These are phyloP conservation scores for Prunus mira DNA, from an alignment of 306 rosid species.

Conservation along the genomic window DNA sequence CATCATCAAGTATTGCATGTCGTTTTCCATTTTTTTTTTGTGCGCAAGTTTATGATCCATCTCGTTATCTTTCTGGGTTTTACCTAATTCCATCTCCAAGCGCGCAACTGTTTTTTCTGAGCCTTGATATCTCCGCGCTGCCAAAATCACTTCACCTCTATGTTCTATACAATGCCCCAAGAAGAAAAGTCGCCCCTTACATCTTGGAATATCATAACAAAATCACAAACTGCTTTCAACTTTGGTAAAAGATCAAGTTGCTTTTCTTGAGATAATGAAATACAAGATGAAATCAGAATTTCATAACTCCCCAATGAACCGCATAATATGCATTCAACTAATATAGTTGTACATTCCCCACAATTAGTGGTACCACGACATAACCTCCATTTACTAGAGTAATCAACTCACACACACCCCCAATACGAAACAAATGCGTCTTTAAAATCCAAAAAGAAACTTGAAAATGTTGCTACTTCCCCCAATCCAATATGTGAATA, in stretches of 20 bases:
- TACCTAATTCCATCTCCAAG: conserved; percentile 84
- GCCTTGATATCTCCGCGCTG: conserved; percentile 57
- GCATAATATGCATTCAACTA: too few species aligned
- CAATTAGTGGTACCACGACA: too few species aligned
- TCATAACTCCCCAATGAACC: conserved; percentile 1
- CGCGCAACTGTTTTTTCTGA: conserved; percentile 61
- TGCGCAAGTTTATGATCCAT: too few species aligned
- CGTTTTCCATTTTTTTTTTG: too few species aligned
- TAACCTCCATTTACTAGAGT: background rate
- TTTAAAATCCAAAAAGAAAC: too few species aligned
- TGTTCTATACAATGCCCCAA: too few species aligned
- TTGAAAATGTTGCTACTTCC: background rate
- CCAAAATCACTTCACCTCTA: conserved; percentile 1
- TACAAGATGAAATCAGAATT: conserved; percentile 6
- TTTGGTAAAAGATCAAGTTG: conserved; percentile 63
- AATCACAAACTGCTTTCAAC: conserved; percentile 66
- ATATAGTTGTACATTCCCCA: too few species aligned
- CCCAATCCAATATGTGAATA: background rate
- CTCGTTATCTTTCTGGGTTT: conserved; percentile 54
- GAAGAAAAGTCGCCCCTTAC: too few species aligned
- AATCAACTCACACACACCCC: background rate
- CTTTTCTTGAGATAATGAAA: conserved; percentile 62
- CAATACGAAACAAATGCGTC: background rate
- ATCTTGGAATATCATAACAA: conserved; percentile 38
- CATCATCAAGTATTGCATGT: too few species aligned